Conservation (phyloP, 2,329 filamentous ascomycete genomes). For the Diaporthe amygdali region DNA sequence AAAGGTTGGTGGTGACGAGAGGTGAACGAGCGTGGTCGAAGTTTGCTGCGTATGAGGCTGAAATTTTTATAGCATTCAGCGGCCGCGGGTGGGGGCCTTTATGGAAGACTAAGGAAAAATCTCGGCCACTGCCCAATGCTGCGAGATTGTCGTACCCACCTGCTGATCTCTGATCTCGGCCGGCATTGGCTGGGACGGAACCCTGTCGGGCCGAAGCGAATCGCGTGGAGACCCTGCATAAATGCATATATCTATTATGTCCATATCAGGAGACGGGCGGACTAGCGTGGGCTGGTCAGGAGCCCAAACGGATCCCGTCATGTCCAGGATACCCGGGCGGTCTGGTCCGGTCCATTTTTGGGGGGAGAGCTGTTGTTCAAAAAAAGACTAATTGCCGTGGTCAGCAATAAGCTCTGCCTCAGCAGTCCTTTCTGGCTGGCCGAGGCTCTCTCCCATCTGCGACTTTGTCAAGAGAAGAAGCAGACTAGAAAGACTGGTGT, state of each 20-base stretch:
- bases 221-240: background rate
- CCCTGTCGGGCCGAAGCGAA: background rate
- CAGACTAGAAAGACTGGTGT: background rate
- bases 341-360: constrained; percentile 4
- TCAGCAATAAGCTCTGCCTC: background rate
- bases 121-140: background rate
- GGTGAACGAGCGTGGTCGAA: background rate
- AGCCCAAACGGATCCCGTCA: constrained; percentile 1
- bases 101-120: background rate
- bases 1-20: background rate
- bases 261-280: constrained; percentile 5
- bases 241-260: background rate
- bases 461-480: background rate
- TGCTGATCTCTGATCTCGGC: constrained; percentile 16
- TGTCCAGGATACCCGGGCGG: background rate
- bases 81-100: constrained; percentile 3
- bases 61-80: background rate
- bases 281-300: constrained; percentile 7
- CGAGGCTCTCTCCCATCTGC: background rate
- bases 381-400: background rate
- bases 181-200: constrained; percentile 11
- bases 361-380: background rate
- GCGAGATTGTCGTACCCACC: constrained; percentile 14
- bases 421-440: background rate
- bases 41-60: constrained; percentile 28